Conservation (phyloP, 148 eudicot genomes). For the Tetragonia tetragonoides region DNA sequence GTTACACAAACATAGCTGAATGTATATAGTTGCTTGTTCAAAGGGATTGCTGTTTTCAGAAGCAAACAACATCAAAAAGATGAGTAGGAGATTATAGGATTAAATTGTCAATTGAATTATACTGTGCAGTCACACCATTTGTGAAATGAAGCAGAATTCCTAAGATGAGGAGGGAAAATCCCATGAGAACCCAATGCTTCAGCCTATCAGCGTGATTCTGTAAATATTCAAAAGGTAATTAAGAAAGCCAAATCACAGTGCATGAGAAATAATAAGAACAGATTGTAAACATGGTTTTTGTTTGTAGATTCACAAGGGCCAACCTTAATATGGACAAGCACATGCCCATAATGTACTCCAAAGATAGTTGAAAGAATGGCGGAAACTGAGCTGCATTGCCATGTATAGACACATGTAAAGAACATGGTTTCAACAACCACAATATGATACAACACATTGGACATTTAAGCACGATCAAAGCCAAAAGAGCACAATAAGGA, state of each 20-base stretch:
- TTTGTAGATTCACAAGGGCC: constrained; percentile 5
- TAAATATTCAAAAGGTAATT: background rate
- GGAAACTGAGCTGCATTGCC: constrained; percentile 70
- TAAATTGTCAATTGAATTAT: background rate
- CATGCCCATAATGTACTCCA: constrained; percentile 88
- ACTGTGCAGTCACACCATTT: constrained; percentile 41
- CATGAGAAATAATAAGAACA: background rate
- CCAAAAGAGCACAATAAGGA: background rate
- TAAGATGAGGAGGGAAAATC: constrained; percentile 49
- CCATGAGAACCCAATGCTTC: constrained; percentile 68
- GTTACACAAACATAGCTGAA: constrained; percentile 88
- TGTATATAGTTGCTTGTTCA: constrained; percentile 85
- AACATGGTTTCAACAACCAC: background rate
- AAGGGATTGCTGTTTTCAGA: constrained; percentile 68
- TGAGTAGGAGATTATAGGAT: background rate
- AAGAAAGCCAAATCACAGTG: constrained; percentile 1
- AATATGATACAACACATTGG: background rate
- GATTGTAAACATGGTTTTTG: background rate
- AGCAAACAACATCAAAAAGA: background rate
- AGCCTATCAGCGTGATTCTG: constrained; percentile 74
- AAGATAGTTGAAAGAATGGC: constrained; percentile 74
- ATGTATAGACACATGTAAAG: background rate
- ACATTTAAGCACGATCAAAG: background rate
- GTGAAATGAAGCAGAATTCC: constrained; percentile 76
- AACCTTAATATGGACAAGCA: constrained; percentile 78